Base-by-base conservation (phyloP, 148 eudicot species). In the Fallopia convolvulus region DNA sequence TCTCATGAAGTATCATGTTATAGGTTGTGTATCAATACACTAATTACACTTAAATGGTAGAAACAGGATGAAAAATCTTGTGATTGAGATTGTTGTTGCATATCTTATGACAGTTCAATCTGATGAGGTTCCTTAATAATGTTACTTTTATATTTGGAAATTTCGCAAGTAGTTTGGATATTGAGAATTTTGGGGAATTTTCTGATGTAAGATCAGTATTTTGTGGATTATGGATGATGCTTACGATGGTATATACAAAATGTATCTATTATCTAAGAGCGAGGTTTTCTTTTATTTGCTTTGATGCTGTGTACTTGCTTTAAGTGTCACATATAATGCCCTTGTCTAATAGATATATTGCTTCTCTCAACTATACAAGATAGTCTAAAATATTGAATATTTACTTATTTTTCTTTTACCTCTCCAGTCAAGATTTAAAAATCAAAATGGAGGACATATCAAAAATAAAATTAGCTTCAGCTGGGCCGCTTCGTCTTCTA, bases 401-500 rank as follows among this genome's bases (percentile, higher is more conserved):
- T 73, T 5, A 72, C 17, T 17, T 73, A 42, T 44, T 20, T 0
- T 42, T 73, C 53, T 66, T 79, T 48, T 81, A 72, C 46, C 10
- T 74, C 76, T 81, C 63, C 91, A 94, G 99, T 84, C 88, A 90
- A 80, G 88, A 85, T 78, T 74, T 95, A 72, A 82, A 77, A 81
- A 85, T 95, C 76, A 82, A 91, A n/a, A 79, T 50, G 56, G 90
- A 89, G 84, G 99, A 95, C 79, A 85, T 95, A 86, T 89, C 92
- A 39, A 91, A 89, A 78, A 85, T 90, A 73, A 95, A 95, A 86
- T 84, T 85, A 83, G 87, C 89, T 76, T 82, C 94, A 68, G 85
- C 86, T 75, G 89, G 90, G 46, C 92, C 89, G 78, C 97, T 95
- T 76, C 88, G 93, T 74, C 97, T 95, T 84, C 85, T 95, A 78